Conservation (phyloP, 2,329 filamentous ascomycete genomes). For the Aureobasidium sp. region DNA sequence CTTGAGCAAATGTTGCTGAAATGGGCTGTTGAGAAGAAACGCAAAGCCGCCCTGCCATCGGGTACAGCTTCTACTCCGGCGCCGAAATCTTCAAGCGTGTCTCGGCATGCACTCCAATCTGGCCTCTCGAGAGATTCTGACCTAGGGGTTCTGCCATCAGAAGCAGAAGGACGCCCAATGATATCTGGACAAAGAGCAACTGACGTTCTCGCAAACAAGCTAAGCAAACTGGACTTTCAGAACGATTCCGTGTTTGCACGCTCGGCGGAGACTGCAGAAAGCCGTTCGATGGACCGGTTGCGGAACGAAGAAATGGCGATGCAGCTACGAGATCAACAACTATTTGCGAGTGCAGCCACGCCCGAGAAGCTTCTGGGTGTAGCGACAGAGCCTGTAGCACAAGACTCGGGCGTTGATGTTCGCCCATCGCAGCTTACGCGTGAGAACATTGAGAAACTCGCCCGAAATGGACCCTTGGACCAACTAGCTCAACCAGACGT, state of each 20-base stretch:
- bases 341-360: slow-evolving; percentile 43
- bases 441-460: slow-evolving; percentile 30
- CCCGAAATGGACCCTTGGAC: slow-evolving; percentile 3
- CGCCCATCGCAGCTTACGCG: slow-evolving; percentile 21
- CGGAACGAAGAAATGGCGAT: slow-evolving; percentile 50
- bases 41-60: slow-evolving; percentile 22
- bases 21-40: slow-evolving; percentile 50
- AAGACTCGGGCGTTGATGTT: slow-evolving; percentile 14
- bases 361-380: slow-evolving; percentile 26
- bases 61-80: background rate
- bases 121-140: background rate
- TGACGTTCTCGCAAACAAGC: slow-evolving; percentile 20
- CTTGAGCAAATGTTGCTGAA: slow-evolving; percentile 65
- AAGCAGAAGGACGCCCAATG: background rate
- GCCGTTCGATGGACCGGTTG: slow-evolving; percentile 41
- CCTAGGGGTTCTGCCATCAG: background rate
- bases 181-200: background rate
- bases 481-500: slow-evolving; percentile 2
- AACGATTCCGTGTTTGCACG: slow-evolving; percentile 34
- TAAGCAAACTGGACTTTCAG: slow-evolving; percentile 31
- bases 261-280: slow-evolving; percentile 39
- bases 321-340: slow-evolving; percentile 47
- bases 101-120: background rate
- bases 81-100: background rate
- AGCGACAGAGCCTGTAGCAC: background rate